Percentiles rank a stretch among this genome's conserved stretches.
phyloP scores from a whole-genome alignment of 2,329 filamentous ascomycete genomes.

The Colletotrichum theobromicola region DNA sequence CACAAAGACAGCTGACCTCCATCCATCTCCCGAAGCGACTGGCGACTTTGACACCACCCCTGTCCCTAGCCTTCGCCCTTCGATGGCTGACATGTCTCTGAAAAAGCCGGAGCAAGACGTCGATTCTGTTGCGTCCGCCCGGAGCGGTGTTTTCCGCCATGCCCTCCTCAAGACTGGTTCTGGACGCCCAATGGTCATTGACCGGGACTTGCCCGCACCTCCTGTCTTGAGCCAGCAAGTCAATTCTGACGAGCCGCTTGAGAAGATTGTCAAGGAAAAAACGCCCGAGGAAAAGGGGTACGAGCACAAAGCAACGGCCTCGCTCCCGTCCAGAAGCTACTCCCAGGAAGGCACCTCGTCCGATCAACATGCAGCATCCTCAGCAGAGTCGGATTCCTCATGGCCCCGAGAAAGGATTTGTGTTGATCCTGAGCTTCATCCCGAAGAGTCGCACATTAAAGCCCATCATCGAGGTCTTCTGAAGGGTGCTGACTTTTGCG shows the following conservation, averaged over 20 bases:
- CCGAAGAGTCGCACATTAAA: constrained; percentile 11
- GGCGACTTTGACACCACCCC: constrained; percentile 38
- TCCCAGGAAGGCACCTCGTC: not conserved
- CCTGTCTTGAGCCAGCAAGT: constrained; percentile 21
- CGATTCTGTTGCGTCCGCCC: not conserved
- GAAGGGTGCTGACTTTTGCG: constrained; percentile 25
- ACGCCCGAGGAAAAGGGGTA: not conserved
- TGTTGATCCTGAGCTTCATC: constrained; percentile 19
- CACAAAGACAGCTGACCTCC: not conserved
- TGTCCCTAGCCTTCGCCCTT: constrained; percentile 33
- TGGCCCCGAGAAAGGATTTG: constrained; percentile 5
- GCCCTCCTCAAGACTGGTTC: constrained; percentile 28
- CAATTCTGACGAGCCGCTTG: constrained; percentile 1
- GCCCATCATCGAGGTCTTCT: constrained; percentile 23
- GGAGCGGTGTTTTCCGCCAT: constrained; percentile 20
- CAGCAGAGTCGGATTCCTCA: not conserved
- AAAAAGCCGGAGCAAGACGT: constrained; percentile 6
- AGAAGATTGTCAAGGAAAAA: not conserved
- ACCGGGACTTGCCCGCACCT: constrained; percentile 25
- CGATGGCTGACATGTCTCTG: constrained; percentile 25
- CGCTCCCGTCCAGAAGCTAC: not conserved
- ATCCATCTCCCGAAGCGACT: not conserved
- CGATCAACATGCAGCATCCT: not conserved
- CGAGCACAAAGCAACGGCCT: not conserved
- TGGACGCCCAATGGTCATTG: constrained; percentile 20